Evolutionary conservation across 2,329 filamentous ascomycete species (phyloP), one percentile per base, ranked within the genome.

Genomic region (Sporothrix curviconia): DNA sequence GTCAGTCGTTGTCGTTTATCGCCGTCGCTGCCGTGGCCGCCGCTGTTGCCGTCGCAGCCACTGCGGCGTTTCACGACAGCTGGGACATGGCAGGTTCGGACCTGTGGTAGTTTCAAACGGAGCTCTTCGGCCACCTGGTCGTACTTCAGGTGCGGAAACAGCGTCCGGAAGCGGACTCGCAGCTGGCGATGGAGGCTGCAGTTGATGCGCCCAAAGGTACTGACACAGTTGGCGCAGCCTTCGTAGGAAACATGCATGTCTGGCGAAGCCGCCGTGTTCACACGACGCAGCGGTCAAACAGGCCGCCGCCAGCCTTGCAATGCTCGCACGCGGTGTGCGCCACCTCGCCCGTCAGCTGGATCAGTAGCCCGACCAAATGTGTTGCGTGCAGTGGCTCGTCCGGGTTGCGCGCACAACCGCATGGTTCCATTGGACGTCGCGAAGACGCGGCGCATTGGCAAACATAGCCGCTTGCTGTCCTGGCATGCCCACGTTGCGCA

Each of bases 341-440:
- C 15, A 56, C 56, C 2, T 70, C 65, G 14, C 69, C 70, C 1
- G 67, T 71, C 2, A 68, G n/a, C 30, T 71, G 67, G 7, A 71
- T 59, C 7, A 71, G 57, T 5, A 70, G 36, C 15, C 66, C 63
- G 8, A 67, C 65, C 5, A 70, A 50, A 44, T 71, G 37, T 15
- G 11, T 25, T 2, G 34, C 68, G 30, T 64, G 60, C 11, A 64
- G 55, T 7, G 62, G 55, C 7, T 55, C 49, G 51, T 70, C 69
- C 6, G 14, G 37, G n/a, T 15, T 57, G 69, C 0, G 64, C 60
- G 42, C 64, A 51, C 0, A 55, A 57, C 62, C 68, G 63, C 1
- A 37, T 51, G 32, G 30, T 71, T 71, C 67, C 66, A 70, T 32
- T 62, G 58, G 3, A 71, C 49, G 1, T 67, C 62, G 7, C 69